Percentiles rank a stretch among this genome's conserved stretches.
Conservation (phyloP, 2,329 filamentous ascomycete genomes). For the Sclerotinia sclerotiorum region DNA sequence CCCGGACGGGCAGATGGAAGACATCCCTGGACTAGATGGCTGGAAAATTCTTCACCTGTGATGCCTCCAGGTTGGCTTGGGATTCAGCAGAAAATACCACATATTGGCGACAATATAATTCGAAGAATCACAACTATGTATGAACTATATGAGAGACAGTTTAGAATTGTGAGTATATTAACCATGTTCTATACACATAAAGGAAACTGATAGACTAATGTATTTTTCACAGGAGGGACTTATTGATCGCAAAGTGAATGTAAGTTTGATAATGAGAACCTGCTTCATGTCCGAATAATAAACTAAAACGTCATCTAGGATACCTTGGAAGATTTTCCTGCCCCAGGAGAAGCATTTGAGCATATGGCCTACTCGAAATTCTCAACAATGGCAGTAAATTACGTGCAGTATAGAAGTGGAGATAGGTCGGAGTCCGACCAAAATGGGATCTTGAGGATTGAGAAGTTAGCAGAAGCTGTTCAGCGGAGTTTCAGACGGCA, state of each 20-base stretch:
- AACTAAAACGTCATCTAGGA: background rate
- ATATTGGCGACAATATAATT: conserved; percentile 21
- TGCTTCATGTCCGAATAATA: background rate
- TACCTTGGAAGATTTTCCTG: conserved; percentile 3
- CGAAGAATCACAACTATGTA: conserved; percentile 4
- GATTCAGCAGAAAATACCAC: conserved; percentile 26
- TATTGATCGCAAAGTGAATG: background rate
- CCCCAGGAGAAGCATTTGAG: background rate
- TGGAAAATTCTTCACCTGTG: conserved; percentile 20
- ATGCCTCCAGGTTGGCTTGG: conserved; percentile 14
- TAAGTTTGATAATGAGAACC: background rate
- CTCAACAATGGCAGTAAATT: background rate
- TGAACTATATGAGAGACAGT: background rate
- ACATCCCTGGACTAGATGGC: conserved; percentile 24
- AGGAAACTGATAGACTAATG: background rate
- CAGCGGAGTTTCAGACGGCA: background rate
- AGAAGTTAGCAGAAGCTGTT: background rate
- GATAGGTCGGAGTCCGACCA: background rate
- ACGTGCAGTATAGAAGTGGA: background rate
- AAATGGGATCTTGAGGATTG: conserved; percentile 2
- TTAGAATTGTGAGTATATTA: background rate
- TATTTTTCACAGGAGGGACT: background rate
- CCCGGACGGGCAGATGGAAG: conserved; percentile 11
- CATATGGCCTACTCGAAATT: background rate
- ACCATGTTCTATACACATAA: background rate